Evolutionary conservation across 495 filamentous ascomycete species (phyloP).

Genomic region (Penicillium alfredii): DNA sequence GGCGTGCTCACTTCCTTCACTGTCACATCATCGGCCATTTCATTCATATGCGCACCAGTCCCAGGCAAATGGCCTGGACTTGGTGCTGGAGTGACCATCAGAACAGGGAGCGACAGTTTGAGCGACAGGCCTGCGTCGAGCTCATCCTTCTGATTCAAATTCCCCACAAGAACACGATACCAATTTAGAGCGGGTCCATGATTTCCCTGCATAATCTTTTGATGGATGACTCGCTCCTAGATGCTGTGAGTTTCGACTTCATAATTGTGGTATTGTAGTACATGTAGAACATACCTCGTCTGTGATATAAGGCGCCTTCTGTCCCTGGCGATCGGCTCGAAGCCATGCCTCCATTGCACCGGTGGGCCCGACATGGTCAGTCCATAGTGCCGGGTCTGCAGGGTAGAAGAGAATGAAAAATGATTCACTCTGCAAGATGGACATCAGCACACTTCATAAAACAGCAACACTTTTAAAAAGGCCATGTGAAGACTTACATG

Average conservation of each 20-base stretch:
- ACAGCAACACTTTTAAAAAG: too few relatives aligned
- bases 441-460: too few relatives aligned
- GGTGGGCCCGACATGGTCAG: slow-evolving; percentile 15
- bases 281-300: slow-evolving; percentile 5
- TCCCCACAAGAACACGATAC: slow-evolving; percentile 25
- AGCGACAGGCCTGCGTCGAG: slow-evolving; percentile 5
- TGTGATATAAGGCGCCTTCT: slow-evolving; percentile 18
- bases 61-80: slow-evolving; percentile 8
- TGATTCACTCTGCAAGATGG: slow-evolving; percentile 18
- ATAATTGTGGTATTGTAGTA: not conserved
- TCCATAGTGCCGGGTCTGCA: slow-evolving; percentile 11
- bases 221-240: slow-evolving; percentile 16
- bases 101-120: slow-evolving; percentile 8
- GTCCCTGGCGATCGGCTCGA: slow-evolving; percentile 8
- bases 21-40: slow-evolving; percentile 15
- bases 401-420: slow-evolving; percentile 26
- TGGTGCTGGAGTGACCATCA: slow-evolving; percentile 13
- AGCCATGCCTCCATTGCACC: slow-evolving; percentile 23
- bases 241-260: not conserved
- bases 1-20: slow-evolving; percentile 15
- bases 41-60: slow-evolving; percentile 11
- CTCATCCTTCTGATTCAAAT: slow-evolving; percentile 26
- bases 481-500: slow-evolving; percentile 22
- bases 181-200: slow-evolving; percentile 23
- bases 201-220: slow-evolving; percentile 22